These are phyloP conservation scores for Leccinum fibrillosum DNA, from an alignment of 768 basidiomycete genomes.

Conservation along the genomic window DNA sequence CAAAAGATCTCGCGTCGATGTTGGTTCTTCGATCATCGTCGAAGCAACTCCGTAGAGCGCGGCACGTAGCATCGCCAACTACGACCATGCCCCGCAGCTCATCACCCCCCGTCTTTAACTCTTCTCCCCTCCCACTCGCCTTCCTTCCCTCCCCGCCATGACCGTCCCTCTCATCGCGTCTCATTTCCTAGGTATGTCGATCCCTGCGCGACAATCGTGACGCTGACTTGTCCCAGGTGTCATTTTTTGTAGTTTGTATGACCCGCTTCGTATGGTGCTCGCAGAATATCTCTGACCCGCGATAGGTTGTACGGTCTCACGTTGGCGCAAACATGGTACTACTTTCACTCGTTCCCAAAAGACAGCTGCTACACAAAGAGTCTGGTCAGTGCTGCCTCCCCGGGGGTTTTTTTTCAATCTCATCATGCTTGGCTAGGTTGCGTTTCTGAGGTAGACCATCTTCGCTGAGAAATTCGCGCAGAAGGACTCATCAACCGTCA, in stretches of 20 bases:
- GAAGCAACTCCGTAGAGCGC: constrained; percentile 30
- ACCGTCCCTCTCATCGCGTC: constrained; percentile 24
- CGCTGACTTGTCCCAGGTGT: constrained; percentile 25
- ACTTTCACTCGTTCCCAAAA: constrained; percentile 30
- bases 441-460: constrained; percentile 24
- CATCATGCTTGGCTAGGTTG: constrained; percentile 19
- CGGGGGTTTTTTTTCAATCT: not conserved
- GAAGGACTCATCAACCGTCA: constrained; percentile 9
- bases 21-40: constrained; percentile 30
- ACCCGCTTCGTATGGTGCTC: not conserved
- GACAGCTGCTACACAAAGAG: constrained; percentile 31
- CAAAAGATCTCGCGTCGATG: constrained; percentile 4
- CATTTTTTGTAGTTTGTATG: constrained; percentile 32
- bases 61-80: constrained; percentile 25
- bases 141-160: constrained; percentile 14
- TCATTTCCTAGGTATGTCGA: constrained; percentile 26
- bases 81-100: constrained; percentile 5
- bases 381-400: constrained; percentile 21
- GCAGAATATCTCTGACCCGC: not conserved
- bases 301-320: constrained; percentile 35
- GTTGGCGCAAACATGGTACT: constrained; percentile 33
- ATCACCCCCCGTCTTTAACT: constrained; percentile 5
- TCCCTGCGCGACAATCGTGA: not conserved
- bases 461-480: not conserved
- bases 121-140: not conserved